Conservation (phyloP, 768 basidiomycete genomes). For the Naganishia friedmannii region DNA sequence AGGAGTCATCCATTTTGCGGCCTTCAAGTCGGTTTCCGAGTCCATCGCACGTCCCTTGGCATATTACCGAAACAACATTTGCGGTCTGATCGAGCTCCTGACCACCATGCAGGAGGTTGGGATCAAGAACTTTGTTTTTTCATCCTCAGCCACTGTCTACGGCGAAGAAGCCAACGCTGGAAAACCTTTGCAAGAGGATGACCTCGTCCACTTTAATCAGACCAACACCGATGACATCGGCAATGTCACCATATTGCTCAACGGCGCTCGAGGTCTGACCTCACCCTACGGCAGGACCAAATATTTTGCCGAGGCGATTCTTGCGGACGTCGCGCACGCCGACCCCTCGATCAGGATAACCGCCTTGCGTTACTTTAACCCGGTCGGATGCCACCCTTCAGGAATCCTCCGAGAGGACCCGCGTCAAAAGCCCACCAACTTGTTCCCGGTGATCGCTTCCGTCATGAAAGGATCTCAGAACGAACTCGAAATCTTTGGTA, state of each 20-base stretch:
- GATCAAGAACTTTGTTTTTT: slow-evolving; percentile 86
- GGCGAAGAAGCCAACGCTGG: slow-evolving; percentile 75
- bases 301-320: slow-evolving; percentile 82
- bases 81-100: too few relatives aligned
- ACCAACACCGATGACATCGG: not conserved
- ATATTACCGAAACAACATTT: too few relatives aligned
- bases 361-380: slow-evolving; percentile 96
- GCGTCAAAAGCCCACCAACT: slow-evolving; percentile 87
- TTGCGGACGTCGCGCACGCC: slow-evolving; percentile 77
- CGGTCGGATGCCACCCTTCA: slow-evolving; percentile 96
- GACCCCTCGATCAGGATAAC: slow-evolving; percentile 62
- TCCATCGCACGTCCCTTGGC: too few relatives aligned
- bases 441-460: slow-evolving; percentile 86
- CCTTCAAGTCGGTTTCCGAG: too few relatives aligned
- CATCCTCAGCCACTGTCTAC: slow-evolving; percentile 98
- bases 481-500: slow-evolving; percentile 76
- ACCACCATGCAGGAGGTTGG: slow-evolving; percentile 75
- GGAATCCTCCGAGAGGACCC: slow-evolving; percentile 95
- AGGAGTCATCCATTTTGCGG: too few relatives aligned
- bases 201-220: not conserved
- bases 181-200: slow-evolving; percentile 69
- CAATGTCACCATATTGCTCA: not conserved
- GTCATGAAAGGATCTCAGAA: slow-evolving; percentile 85
- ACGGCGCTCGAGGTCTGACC: not conserved
- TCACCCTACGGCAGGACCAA: slow-evolving; percentile 95